These are phyloP conservation scores for Cicer chorassanicum DNA, from an alignment of 306 rosid species.

Conservation along the genomic window DNA sequence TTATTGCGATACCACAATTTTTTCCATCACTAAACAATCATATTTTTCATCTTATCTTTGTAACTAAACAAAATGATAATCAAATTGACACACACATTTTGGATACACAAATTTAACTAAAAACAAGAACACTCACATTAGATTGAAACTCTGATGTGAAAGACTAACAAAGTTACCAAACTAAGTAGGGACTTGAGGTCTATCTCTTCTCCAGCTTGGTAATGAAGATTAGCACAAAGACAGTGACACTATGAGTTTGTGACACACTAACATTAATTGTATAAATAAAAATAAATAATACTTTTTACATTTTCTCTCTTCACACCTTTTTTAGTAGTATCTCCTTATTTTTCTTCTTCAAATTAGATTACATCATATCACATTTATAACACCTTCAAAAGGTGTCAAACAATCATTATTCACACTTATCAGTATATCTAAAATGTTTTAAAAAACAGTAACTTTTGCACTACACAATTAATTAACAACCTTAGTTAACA, in stretches of 20 bases:
- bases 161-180: slow-evolving; percentile 44
- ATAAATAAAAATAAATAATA: neutral
- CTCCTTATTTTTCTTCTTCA: neutral
- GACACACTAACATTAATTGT: too few relatives aligned
- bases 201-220: slow-evolving; percentile 1
- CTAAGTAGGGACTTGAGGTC: slow-evolving; percentile 16
- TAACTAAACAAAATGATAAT: slow-evolving; percentile 1
- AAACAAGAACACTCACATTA: slow-evolving; percentile 24
- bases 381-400: neutral
- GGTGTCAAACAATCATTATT: slow-evolving; percentile 6
- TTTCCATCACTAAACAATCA: neutral
- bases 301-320: neutral
- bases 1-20: too few relatives aligned
- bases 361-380: neutral
- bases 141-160: slow-evolving; percentile 45
- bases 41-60: too few relatives aligned
- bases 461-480: slow-evolving; percentile 2
- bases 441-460: slow-evolving; percentile 36
- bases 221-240: slow-evolving; percentile 24
- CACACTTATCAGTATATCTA: slow-evolving; percentile 29
- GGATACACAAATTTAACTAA: slow-evolving; percentile 30
- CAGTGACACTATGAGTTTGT: neutral
- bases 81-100: neutral
- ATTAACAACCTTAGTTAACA: slow-evolving; percentile 37
- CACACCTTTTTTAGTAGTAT: neutral